These are phyloP conservation scores for Styphnolobium japonicum DNA, from an alignment of 306 rosid species.

Conservation along the genomic window DNA sequence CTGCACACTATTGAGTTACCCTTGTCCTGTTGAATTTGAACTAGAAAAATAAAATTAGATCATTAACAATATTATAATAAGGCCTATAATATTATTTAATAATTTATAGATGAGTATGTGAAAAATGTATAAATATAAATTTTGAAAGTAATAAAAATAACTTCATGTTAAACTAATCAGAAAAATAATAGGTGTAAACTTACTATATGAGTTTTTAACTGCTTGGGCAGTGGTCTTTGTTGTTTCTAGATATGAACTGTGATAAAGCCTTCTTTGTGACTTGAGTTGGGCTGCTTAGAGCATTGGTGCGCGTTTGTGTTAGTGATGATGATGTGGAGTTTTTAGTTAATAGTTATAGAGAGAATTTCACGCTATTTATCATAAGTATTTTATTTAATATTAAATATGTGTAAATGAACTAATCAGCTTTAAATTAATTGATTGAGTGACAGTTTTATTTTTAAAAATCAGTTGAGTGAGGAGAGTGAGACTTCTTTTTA, in stretches of 20 bases:
- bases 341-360: not conserved
- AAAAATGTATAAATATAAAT: not conserved
- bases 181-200: not conserved
- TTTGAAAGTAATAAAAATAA: not conserved
- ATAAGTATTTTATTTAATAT: too few relatives aligned
- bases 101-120: not conserved
- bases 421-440: slow-evolving; percentile 1
- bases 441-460: not conserved
- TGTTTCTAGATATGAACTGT: not conserved
- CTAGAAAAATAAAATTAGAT: not conserved
- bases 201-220: not conserved
- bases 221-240: not conserved
- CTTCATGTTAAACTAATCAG: not conserved
- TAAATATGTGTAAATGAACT: too few relatives aligned
- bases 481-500: not conserved
- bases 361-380: too few relatives aligned
- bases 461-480: not conserved
- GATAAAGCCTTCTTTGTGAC: not conserved
- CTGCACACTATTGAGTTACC: not conserved
- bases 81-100: not conserved
- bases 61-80: not conserved
- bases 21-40: too few relatives aligned
- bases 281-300: not conserved
- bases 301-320: not conserved
- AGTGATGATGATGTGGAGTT: not conserved